Evolutionary conservation across 768 basidiomycete species (phyloP).

Genomic region (Psilocybe tampanensis): DNA sequence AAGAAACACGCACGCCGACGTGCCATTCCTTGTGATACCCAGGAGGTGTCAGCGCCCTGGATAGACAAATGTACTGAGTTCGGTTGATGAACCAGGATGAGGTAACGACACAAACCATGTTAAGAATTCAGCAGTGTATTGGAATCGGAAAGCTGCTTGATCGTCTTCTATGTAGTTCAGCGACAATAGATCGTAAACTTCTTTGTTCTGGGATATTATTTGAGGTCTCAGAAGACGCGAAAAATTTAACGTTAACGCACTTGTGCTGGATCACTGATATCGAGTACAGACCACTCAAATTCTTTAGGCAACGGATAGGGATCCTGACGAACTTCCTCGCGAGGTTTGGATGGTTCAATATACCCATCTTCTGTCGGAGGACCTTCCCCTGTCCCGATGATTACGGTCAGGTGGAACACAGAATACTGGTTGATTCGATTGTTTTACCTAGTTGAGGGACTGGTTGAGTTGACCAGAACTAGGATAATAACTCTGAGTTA

Average conservation of each 20-base stretch:
- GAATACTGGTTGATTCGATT: neutral
- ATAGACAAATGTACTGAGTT: neutral
- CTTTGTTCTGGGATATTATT: slow-evolving; percentile 68
- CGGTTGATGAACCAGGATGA: neutral
- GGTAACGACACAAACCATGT: slow-evolving; percentile 60
- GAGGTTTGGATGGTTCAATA: slow-evolving; percentile 81
- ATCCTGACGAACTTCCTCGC: slow-evolving; percentile 83
- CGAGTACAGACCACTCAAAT: slow-evolving; percentile 87
- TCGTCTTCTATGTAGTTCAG: slow-evolving; percentile 97
- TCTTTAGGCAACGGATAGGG: slow-evolving; percentile 88
- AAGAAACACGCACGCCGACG: slow-evolving; percentile 87
- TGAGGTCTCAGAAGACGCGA: neutral
- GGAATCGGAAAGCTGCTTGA: slow-evolving; percentile 94
- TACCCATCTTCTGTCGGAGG: slow-evolving; percentile 77
- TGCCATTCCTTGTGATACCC: slow-evolving; percentile 96
- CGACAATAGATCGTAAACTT: slow-evolving; percentile 90
- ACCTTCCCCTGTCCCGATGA: slow-evolving; percentile 52
- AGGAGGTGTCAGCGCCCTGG: slow-evolving; percentile 92
- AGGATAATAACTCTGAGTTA: neutral
- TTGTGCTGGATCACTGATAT: slow-evolving; percentile 77
- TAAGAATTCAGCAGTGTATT: slow-evolving; percentile 93
- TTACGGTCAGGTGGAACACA: neutral
- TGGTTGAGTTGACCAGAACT: slow-evolving; percentile 99
- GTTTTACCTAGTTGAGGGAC: slow-evolving; percentile 81
- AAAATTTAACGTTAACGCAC: slow-evolving; percentile 34